Conservation (phyloP, 164 flowering plant genomes). For the Magnolia kwangsiensis region DNA sequence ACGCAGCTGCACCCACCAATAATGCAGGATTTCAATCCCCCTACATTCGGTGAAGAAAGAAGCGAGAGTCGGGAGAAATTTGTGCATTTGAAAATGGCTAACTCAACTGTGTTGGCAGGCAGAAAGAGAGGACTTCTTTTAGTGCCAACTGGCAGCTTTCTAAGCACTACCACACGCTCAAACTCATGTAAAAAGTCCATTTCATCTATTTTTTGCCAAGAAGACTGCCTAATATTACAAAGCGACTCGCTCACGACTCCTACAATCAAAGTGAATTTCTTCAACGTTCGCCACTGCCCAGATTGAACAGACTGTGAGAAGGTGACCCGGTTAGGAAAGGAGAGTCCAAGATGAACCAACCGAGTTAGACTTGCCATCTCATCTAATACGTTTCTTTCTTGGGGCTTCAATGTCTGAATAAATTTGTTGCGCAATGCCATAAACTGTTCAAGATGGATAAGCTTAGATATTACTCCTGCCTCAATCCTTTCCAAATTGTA, state of each 20-base stretch:
- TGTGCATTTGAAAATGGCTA: rapidly evolving
- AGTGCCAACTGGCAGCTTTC: neutral
- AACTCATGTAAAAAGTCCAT: neutral
- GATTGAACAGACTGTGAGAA: neutral
- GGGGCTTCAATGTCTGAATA: too few species aligned
- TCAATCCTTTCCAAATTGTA: neutral
- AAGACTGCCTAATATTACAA: too few species aligned
- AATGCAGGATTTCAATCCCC: too few species aligned
- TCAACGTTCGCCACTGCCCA: neutral
- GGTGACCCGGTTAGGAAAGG: neutral
- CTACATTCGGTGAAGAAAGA: too few species aligned
- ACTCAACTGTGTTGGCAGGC: neutral
- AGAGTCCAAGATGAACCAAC: neutral
- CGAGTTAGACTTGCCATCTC: neutral
- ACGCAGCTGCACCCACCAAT: neutral
- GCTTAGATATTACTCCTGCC: neutral
- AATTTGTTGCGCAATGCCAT: neutral
- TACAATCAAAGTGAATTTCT: neutral
- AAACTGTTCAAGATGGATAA: neutral
- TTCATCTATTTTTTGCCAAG: too few species aligned
- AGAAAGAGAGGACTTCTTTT: neutral
- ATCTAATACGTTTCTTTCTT: neutral
- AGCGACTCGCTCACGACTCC: neutral
- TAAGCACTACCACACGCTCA: rapidly evolving
- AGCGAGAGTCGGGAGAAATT: too few species aligned